Evolutionary conservation across 495 filamentous ascomycete genomes (phyloP).

Genomic region (Stereocaulon alpinum): DNA sequence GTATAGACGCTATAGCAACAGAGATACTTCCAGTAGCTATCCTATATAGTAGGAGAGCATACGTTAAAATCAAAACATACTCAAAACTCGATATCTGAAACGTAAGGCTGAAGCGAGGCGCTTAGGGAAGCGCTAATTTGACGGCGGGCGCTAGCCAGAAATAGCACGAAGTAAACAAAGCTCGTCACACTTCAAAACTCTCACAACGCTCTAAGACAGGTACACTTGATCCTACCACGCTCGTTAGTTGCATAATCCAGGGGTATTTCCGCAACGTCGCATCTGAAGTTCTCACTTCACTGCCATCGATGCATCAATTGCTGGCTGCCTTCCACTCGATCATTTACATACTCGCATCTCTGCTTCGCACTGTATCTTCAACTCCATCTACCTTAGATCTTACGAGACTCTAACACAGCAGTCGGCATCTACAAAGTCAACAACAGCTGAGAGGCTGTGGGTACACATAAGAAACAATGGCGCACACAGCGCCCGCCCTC

Average conservation of each 20-base stretch:
- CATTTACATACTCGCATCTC: background rate
- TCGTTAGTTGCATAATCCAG: background rate
- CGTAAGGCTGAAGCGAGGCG: too few species aligned
- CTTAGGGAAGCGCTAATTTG: background rate
- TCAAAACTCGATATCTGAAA: too few species aligned
- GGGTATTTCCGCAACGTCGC: too few species aligned
- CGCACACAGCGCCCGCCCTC: conserved; percentile 51
- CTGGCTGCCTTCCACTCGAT: background rate
- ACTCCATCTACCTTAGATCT: too few species aligned
- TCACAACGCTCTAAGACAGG: background rate
- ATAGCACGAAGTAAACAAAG: conserved; percentile 6
- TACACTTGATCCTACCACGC: background rate
- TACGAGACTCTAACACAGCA: background rate
- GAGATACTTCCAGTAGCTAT: too few species aligned
- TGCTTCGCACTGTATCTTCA: background rate
- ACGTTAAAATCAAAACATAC: too few species aligned
- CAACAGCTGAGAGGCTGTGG: background rate
- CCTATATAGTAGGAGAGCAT: too few species aligned
- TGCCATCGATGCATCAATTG: conserved; percentile 1
- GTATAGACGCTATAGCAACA: too few species aligned
- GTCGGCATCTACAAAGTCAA: background rate
- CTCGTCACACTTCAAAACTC: background rate
- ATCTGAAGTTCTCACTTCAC: background rate
- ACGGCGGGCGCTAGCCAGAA: conserved; percentile 2
- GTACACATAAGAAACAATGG: conserved; percentile 33